phyloP scores from a whole-genome alignment of 108 stramenopile species.

The Conticribra guillardii region DNA sequence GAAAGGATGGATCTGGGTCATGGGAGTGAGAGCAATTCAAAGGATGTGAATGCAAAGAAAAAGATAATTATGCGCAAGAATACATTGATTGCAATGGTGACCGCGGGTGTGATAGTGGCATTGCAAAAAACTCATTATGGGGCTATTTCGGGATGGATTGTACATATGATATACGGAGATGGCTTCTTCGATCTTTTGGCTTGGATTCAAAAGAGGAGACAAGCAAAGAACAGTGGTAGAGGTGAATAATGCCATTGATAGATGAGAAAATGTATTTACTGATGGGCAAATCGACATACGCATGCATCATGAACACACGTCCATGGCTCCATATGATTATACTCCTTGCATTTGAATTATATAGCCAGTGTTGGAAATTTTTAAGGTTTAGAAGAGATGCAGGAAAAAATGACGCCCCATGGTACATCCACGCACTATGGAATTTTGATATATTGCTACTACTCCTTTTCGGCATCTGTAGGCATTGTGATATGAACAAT shows the following conservation, averaged over 20 bases:
- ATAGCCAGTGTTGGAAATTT: too few relatives aligned
- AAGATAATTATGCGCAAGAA: conserved; percentile 38
- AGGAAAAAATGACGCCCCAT: too few relatives aligned
- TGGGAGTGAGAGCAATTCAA: not conserved
- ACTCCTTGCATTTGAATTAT: too few relatives aligned
- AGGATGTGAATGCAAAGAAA: not conserved
- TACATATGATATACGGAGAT: conserved; percentile 67
- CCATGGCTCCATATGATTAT: too few relatives aligned
- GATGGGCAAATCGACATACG: too few relatives aligned
- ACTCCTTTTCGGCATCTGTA: too few relatives aligned
- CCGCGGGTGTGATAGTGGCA: conserved; percentile 73
- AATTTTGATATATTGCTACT: too few relatives aligned
- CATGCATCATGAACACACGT: too few relatives aligned
- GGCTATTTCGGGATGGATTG: conserved; percentile 64
- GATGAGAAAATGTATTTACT: too few relatives aligned
- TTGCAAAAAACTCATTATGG: conserved; percentile 71
- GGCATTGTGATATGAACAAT: too few relatives aligned
- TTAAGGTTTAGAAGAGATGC: too few relatives aligned
- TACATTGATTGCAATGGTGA: conserved; percentile 59
- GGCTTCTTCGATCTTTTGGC: conserved; percentile 33
- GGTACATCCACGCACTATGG: too few relatives aligned
- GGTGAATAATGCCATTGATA: not conserved
- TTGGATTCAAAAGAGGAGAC: conserved; percentile 36
- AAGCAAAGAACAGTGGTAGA: conserved; percentile 5
- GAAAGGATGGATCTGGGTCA: conserved; percentile 1